Evolutionary conservation across 2,329 filamentous ascomycete genomes (phyloP).

Genomic region (Sarocladium kiliense): DNA sequence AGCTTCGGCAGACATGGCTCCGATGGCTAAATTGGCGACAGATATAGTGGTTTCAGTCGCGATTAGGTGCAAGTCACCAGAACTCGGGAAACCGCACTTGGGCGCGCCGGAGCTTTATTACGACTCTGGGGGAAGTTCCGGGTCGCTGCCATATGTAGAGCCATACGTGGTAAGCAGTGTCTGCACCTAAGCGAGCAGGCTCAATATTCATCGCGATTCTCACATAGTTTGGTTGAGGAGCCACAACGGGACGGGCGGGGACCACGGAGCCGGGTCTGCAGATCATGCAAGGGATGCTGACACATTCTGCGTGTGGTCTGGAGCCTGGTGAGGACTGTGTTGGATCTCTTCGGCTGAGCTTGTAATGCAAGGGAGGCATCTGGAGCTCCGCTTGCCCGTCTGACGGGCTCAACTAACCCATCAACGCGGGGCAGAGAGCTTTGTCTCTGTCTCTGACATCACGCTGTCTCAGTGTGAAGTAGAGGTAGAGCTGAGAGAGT

Average conservation of each 20-base stretch:
- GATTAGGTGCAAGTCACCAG: not conserved
- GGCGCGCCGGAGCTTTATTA: no score
- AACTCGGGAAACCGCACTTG: not conserved
- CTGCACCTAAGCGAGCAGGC: not conserved
- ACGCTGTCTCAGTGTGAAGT: not conserved
- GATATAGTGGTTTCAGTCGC: not conserved
- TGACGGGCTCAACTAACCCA: not conserved
- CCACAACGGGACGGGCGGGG: not conserved
- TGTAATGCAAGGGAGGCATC: constrained; percentile 6
- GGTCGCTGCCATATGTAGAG: not conserved
- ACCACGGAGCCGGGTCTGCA: constrained; percentile 1
- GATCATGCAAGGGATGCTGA: constrained; percentile 8
- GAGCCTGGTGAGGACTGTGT: not conserved
- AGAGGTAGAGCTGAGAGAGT: not conserved
- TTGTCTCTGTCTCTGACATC: constrained; percentile 7
- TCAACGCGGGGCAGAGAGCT: not conserved
- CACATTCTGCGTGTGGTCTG: not conserved
- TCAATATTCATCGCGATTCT: no score
- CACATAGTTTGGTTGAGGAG: not conserved
- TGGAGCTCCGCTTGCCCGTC: not conserved
- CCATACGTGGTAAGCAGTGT: not conserved
- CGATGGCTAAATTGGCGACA: not conserved
- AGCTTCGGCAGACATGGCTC: not conserved
- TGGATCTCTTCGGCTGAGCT: not conserved
- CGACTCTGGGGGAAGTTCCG: no score